These are phyloP conservation scores for Fragaria vesca DNA, from an alignment of 306 rosid genomes.

Conservation along the genomic window DNA sequence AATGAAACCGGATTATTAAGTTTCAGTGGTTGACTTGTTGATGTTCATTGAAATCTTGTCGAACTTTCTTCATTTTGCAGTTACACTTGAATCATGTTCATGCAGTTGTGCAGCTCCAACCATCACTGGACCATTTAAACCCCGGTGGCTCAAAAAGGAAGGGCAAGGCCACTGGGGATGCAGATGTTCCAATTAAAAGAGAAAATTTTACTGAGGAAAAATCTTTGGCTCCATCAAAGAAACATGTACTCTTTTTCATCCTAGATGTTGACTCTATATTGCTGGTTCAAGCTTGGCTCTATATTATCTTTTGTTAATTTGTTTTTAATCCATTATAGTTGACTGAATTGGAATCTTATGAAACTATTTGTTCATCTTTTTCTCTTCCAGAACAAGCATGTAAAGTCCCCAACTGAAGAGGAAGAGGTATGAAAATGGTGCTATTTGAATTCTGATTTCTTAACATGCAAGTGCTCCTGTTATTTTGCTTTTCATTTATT, in stretches of 20 bases:
- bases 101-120: conserved; percentile 78
- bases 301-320: conserved; percentile 14
- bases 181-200: conserved; percentile 43
- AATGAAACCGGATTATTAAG: neutral
- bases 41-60: neutral
- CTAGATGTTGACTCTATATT: neutral
- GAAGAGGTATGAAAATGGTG: conserved; percentile 47
- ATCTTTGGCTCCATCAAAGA: conserved; percentile 49
- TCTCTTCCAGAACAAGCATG: conserved; percentile 51
- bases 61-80: conserved; percentile 53
- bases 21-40: neutral
- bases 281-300: neutral
- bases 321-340: too few species aligned
- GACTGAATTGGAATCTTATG: neutral
- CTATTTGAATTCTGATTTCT: conserved; percentile 1
- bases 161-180: conserved; percentile 28
- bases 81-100: conserved; percentile 80
- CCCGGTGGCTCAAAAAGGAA: conserved; percentile 58
- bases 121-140: conserved; percentile 58
- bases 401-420: conserved; percentile 43
- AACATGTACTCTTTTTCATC: conserved; percentile 47
- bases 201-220: conserved; percentile 53
- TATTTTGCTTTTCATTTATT: neutral
- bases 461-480: neutral
- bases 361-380: conserved; percentile 5